These are phyloP conservation scores for Citrus australasica DNA, from an alignment of 345 rosid genomes.

Conservation along the genomic window DNA sequence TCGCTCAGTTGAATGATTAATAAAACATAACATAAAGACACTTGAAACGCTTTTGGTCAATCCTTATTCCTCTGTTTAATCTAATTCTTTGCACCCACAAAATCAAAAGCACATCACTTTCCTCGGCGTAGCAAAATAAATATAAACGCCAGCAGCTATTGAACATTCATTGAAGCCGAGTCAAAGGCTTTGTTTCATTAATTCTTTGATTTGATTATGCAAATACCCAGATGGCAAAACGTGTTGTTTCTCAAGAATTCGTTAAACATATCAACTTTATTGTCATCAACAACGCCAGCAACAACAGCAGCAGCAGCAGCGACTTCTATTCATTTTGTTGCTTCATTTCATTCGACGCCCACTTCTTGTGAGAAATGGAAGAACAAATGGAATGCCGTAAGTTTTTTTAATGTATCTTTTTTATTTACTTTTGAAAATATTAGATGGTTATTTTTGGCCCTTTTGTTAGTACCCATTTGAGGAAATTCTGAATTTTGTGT, in stretches of 20 bases:
- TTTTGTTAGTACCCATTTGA: background rate
- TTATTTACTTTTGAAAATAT: background rate
- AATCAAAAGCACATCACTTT: background rate
- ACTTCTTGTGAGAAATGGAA: slow-evolving; percentile 40
- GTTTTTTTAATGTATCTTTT: slow-evolving; percentile 4
- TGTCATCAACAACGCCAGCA: background rate
- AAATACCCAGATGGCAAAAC: slow-evolving; percentile 54
- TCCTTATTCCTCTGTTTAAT: background rate
- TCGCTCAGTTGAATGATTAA: background rate
- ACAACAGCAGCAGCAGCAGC: slow-evolving; percentile 9
- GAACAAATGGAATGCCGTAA: slow-evolving; percentile 42
- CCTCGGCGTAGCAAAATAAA: background rate
- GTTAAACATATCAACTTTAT: slow-evolving; percentile 17
- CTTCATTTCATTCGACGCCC: slow-evolving; percentile 56
- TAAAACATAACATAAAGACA: background rate
- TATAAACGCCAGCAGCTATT: no score
- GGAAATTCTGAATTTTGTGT: background rate
- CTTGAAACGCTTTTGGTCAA: background rate
- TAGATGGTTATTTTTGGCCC: background rate
- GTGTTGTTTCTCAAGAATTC: slow-evolving; percentile 27
- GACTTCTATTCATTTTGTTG: slow-evolving; percentile 7
- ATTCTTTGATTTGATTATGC: slow-evolving; percentile 29
- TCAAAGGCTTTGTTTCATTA: background rate
- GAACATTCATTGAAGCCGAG: background rate
- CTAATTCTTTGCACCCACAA: background rate